phyloP scores from a whole-genome alignment of 257 asterid species.

The Rubia yunnanensis region DNA sequence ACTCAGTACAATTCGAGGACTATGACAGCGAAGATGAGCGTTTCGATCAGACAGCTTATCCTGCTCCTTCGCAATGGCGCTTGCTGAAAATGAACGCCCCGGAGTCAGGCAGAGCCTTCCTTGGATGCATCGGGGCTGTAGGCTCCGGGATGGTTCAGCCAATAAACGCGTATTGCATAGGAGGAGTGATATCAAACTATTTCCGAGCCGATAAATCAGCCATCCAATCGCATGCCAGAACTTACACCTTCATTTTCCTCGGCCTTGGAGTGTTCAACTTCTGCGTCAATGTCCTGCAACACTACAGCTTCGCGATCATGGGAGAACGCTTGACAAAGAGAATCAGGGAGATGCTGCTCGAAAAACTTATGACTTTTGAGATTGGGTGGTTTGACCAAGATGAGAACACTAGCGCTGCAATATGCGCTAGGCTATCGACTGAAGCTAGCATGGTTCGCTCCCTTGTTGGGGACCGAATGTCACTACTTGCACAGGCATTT shows the following conservation, averaged over 20 bases:
- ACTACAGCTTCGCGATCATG: conserved; percentile 60
- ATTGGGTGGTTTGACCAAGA: conserved; percentile 67
- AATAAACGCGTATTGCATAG: conserved; percentile 49
- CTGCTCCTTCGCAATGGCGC: conserved; percentile 59
- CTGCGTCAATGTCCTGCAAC: conserved; percentile 54
- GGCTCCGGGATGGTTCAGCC: conserved; percentile 62
- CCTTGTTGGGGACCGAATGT: conserved; percentile 59
- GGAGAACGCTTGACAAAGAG: conserved; percentile 65
- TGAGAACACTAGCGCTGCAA: conserved; percentile 48
- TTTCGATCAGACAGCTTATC: conserved; percentile 13
- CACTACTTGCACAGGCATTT: conserved; percentile 52
- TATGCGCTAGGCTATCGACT: conserved; percentile 45
- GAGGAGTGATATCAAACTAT: conserved; percentile 49
- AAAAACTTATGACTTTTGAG: conserved; percentile 53
- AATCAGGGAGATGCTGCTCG: conserved; percentile 42
- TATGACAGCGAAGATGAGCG: conserved; percentile 48
- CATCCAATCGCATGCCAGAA: conserved; percentile 32
- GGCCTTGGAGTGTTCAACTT: conserved; percentile 40
- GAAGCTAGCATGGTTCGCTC: conserved; percentile 59
- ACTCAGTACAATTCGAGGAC: conserved; percentile 51
- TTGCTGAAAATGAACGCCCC: conserved; percentile 60
- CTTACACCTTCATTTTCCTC: conserved; percentile 33
- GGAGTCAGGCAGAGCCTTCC: conserved; percentile 47
- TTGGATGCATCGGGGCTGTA: conserved; percentile 64
- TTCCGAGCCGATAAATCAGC: conserved; percentile 30